These are phyloP conservation scores for Microbotryum silenes-acaulis DNA, from an alignment of 1,284 basidiomycete genomes.

Conservation along the genomic window DNA sequence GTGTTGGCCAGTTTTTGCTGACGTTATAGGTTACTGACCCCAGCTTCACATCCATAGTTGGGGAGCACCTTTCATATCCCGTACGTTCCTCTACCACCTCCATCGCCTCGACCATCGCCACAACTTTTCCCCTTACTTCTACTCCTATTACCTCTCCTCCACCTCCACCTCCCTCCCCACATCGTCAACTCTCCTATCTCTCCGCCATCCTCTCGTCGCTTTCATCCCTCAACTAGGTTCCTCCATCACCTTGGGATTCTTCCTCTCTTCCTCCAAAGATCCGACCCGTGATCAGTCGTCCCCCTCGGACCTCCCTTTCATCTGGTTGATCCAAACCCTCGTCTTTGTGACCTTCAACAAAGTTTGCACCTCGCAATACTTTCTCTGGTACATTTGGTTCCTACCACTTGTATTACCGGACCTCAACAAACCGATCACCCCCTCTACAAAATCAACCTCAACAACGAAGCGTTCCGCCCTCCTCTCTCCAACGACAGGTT, in stretches of 20 bases:
- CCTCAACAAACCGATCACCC: constrained; percentile 48
- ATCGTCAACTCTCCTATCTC: constrained; percentile 39
- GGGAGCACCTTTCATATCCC: constrained; percentile 84
- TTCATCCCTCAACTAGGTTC: constrained; percentile 54
- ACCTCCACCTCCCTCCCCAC: constrained; percentile 5
- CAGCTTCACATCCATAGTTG: constrained; percentile 53
- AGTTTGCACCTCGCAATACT: constrained; percentile 95
- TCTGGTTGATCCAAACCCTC: constrained; percentile 86
- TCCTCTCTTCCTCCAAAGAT: constrained; percentile 31
- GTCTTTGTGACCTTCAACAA: constrained; percentile 93
- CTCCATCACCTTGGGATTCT: constrained; percentile 57
- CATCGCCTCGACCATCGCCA: constrained; percentile 88
- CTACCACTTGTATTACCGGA: constrained; percentile 71
- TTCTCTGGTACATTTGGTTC: constrained; percentile 92
- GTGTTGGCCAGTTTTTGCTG: neutral
- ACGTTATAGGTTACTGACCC: constrained; percentile 2
- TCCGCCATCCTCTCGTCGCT: constrained; percentile 36
- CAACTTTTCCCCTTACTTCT: constrained; percentile 97
- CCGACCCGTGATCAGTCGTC: constrained; percentile 43
- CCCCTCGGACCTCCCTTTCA: constrained; percentile 58
- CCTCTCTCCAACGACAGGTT: too few relatives aligned
- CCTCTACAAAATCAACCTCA: too few relatives aligned
- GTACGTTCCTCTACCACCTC: constrained; percentile 90
- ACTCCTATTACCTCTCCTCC: constrained; percentile 70
- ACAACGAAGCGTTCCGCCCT: too few relatives aligned